These are phyloP conservation scores for Pyrenochaeta sp. DNA, from an alignment of 2,329 filamentous ascomycete species.

Conservation along the genomic window DNA sequence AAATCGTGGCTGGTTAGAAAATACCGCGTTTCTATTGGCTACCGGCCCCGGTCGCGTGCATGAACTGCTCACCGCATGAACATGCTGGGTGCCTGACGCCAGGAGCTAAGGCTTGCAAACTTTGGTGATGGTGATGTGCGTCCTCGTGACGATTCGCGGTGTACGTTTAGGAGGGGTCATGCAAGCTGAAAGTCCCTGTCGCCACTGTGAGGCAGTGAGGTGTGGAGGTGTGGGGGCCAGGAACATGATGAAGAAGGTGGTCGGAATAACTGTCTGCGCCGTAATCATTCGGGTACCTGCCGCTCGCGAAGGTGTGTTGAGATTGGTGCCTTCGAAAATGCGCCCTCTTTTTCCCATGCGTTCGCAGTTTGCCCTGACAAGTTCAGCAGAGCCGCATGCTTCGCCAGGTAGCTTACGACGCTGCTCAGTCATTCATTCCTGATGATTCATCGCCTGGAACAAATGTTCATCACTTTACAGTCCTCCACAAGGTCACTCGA, in stretches of 20 bases:
- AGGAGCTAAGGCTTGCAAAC: constrained; percentile 13
- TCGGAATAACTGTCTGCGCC: constrained; percentile 2
- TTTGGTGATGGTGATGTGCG: constrained; percentile 2
- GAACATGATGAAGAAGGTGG: constrained; percentile 9
- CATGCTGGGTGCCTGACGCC: constrained; percentile 13
- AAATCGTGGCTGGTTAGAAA: constrained; percentile 15
- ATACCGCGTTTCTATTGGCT: constrained; percentile 18
- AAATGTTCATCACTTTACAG: not conserved
- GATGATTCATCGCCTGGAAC: constrained; percentile 3
- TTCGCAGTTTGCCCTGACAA: not conserved
- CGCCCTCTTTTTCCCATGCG: constrained; percentile 3
- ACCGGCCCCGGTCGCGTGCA: constrained; percentile 17
- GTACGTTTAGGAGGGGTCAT: constrained; percentile 16
- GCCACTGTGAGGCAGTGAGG: constrained; percentile 28
- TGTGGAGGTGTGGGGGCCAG: constrained; percentile 17
- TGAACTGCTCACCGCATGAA: constrained; percentile 15
- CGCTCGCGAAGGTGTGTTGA: not conserved
- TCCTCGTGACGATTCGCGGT: constrained; percentile 13
- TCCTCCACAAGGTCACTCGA: not conserved
- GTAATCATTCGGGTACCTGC: constrained; percentile 12
- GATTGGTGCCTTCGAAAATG: constrained; percentile 10
- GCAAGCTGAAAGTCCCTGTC: constrained; percentile 21
- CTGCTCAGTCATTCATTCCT: constrained; percentile 11
- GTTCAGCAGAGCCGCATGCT: constrained; percentile 6
- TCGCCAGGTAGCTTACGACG: constrained; percentile 10